Conservation (phyloP, 108 stramenopile species). For the Pseudonitzschia pungens region DNA sequence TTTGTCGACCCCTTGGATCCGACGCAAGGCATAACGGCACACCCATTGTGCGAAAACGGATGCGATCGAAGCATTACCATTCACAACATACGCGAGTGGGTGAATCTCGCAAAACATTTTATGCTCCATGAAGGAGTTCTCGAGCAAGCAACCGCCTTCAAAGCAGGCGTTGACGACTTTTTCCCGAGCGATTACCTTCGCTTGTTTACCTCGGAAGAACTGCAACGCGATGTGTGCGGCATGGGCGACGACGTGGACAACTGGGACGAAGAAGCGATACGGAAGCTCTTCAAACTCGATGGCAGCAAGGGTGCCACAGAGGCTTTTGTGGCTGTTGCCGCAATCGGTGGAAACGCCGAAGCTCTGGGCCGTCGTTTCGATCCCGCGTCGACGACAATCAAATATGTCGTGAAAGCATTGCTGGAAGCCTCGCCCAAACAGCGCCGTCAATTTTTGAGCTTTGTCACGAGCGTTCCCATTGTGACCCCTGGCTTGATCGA, state of each 20-base stretch:
- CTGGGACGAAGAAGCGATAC: conserved; percentile 44
- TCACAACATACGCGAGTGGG: conserved; percentile 54
- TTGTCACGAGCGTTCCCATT: conserved; percentile 56
- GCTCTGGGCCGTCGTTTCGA: conserved; percentile 44
- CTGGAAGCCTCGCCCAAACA: conserved; percentile 42
- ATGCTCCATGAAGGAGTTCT: conserved; percentile 52
- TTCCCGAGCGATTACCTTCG: conserved; percentile 36
- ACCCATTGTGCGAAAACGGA: conserved; percentile 42
- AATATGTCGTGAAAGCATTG: conserved; percentile 43
- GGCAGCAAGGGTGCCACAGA: conserved; percentile 51
- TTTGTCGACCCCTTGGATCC: conserved; percentile 61
- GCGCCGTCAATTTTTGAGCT: conserved; percentile 50
- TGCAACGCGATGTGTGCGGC: conserved; percentile 54
- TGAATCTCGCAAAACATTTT: conserved; percentile 36
- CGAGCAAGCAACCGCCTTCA: conserved; percentile 42
- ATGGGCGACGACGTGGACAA: conserved; percentile 50
- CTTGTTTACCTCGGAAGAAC: conserved; percentile 45
- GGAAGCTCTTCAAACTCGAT: conserved; percentile 50
- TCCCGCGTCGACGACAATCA: conserved; percentile 45
- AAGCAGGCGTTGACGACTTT: conserved; percentile 49
- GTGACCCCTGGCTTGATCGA: conserved; percentile 56
- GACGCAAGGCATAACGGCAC: conserved; percentile 38
- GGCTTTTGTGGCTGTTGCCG: conserved; percentile 57
- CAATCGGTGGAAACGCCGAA: conserved; percentile 57
- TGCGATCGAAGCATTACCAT: conserved; percentile 34